Conservation (phyloP, 75 land plant species). For the Picea glauca region DNA sequence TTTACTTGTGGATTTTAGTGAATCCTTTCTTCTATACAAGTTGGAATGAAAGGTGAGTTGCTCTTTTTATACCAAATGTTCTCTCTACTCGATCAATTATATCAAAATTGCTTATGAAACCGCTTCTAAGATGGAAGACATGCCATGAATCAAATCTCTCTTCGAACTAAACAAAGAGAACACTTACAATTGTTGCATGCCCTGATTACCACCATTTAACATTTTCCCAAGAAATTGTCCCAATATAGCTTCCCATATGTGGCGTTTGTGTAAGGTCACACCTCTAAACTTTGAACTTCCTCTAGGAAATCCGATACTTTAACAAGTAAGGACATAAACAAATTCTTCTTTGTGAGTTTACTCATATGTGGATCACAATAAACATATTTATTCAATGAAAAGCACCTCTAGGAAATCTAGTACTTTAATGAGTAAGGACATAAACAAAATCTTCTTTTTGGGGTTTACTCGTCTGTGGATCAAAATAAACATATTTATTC, state of each 20-base stretch:
- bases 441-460: conserved; percentile 52
- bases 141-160: too few relatives aligned
- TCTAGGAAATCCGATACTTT: not conserved
- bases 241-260: conserved; percentile 48
- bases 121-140: too few relatives aligned
- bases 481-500: not conserved
- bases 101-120: too few relatives aligned
- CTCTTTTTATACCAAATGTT: too few relatives aligned
- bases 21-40: too few relatives aligned
- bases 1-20: too few relatives aligned
- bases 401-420: conserved; percentile 40
- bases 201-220: conserved; percentile 6
- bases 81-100: too few relatives aligned
- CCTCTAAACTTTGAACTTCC: too few relatives aligned
- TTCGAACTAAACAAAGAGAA: not conserved
- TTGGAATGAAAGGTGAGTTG: too few relatives aligned
- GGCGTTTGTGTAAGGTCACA: conserved; percentile 30
- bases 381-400: too few relatives aligned
- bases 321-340: too few relatives aligned
- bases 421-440: conserved; percentile 35
- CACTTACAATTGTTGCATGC: not conserved
- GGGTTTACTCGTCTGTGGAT: conserved; percentile 31
- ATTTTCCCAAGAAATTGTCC: conserved; percentile 51
- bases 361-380: conserved; percentile 4
- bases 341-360: conserved; percentile 18